A percentile compares a stretch with the other conserved stretches of the same genome.
phyloP scores from a whole-genome alignment of 129 eudicot genomes.

The Deinandra increscens region DNA sequence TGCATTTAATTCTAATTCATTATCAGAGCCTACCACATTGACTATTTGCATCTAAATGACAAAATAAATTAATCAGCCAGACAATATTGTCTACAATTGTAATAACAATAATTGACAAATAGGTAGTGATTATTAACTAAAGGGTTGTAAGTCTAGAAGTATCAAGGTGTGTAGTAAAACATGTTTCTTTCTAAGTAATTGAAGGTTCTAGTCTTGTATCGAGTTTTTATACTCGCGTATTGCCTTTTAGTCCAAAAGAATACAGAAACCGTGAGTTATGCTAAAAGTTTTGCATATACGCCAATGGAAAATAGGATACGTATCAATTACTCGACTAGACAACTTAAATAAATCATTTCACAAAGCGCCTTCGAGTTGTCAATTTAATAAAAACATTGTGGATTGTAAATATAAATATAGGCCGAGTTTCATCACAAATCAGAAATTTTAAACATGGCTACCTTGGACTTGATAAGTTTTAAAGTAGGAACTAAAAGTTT shows the following conservation, averaged over 20 bases:
- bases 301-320: too few relatives aligned
- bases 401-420: too few relatives aligned
- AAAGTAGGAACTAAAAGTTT: background rate
- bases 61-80: background rate
- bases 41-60: background rate
- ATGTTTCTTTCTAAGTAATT: too few relatives aligned
- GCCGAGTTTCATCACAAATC: too few relatives aligned
- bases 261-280: background rate
- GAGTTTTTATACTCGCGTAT: too few relatives aligned
- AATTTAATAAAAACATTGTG: too few relatives aligned
- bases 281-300: background rate
- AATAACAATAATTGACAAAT: background rate
- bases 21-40: background rate
- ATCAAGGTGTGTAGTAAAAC: too few relatives aligned
- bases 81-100: background rate
- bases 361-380: too few relatives aligned
- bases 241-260: background rate
- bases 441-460: too few relatives aligned
- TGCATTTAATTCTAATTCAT: background rate
- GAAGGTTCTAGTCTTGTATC: too few relatives aligned
- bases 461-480: background rate
- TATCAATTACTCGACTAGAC: background rate
- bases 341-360: background rate
- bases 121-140: background rate
- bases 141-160: too few relatives aligned